phyloP scores from a whole-genome alignment of 495 filamentous ascomycete genomes.

The Penicillium fimorum region DNA sequence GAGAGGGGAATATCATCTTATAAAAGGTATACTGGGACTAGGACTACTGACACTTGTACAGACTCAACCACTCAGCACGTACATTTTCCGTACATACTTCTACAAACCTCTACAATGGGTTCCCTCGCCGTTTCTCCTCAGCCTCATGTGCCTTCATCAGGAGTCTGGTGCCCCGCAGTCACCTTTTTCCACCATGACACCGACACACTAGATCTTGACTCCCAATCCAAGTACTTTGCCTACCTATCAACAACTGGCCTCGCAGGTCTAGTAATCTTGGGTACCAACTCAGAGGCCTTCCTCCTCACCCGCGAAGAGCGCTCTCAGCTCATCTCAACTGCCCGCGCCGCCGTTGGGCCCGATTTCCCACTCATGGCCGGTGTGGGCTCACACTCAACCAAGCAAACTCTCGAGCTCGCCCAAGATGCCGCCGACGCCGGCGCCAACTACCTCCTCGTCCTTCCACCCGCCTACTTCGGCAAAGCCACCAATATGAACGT shows the following conservation, averaged over 20 bases:
- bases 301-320: slow-evolving; percentile 62
- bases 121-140: slow-evolving; percentile 19
- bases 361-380: slow-evolving; percentile 61
- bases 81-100: too few relatives aligned
- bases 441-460: slow-evolving; percentile 58
- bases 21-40: neutral
- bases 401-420: slow-evolving; percentile 58
- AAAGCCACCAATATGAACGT: slow-evolving; percentile 56
- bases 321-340: slow-evolving; percentile 46
- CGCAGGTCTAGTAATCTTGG: slow-evolving; percentile 57
- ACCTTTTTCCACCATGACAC: slow-evolving; percentile 54
- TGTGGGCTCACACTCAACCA: slow-evolving; percentile 60
- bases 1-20: neutral
- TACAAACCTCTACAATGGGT: slow-evolving; percentile 8
- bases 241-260: slow-evolving; percentile 56
- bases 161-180: slow-evolving; percentile 41
- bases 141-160: slow-evolving; percentile 21
- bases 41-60: neutral
- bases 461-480: slow-evolving; percentile 64
- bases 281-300: slow-evolving; percentile 65
- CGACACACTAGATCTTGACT: slow-evolving; percentile 48
- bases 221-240: slow-evolving; percentile 52
- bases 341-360: slow-evolving; percentile 50
- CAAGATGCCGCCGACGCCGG: slow-evolving; percentile 54
- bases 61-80: too few relatives aligned